Percentiles rank a stretch among this genome's conserved stretches.
Evolutionary conservation across 352 stramenopile genomes (phyloP).

Genomic region (Pythium biforme): DNA sequence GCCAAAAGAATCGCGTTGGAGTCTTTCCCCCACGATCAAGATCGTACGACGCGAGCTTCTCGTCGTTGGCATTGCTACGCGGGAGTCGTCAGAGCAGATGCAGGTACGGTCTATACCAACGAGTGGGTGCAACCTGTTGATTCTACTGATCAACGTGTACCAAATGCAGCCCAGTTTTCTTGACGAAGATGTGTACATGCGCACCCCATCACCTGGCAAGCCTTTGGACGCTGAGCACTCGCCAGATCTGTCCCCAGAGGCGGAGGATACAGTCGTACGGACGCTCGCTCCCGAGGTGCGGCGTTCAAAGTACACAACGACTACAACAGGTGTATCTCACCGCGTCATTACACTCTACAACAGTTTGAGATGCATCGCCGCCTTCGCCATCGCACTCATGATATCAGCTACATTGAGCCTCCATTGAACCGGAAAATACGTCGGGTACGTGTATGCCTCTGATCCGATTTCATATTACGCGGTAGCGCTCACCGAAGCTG

Average conservation of each 20-base stretch:
- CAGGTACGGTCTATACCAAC: too few relatives aligned
- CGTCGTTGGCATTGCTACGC: conserved; percentile 6
- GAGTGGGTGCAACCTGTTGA: too few relatives aligned
- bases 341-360: not conserved
- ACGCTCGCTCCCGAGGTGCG: conserved; percentile 5
- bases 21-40: conserved; percentile 26
- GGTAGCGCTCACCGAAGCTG: not conserved
- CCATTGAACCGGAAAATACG: conserved; percentile 67
- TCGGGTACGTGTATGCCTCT: conserved; percentile 28
- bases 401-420: conserved; percentile 54
- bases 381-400: conserved; percentile 41
- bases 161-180: not conserved
- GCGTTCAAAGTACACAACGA: not conserved
- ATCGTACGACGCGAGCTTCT: conserved; percentile 22
- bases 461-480: too few relatives aligned
- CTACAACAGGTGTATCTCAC: too few relatives aligned
- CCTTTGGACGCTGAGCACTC: not conserved
- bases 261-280: not conserved
- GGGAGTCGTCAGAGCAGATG: not conserved
- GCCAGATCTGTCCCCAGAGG: not conserved
- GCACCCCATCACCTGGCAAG: conserved; percentile 11
- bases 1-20: conserved; percentile 12
- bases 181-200: conserved; percentile 11
- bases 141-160: not conserved
- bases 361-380: conserved; percentile 27